Percentiles rank a stretch among this genome's conserved stretches.
Evolutionary conservation across 371 early-diverging fungal genomes (phyloP).

Genomic region (Apophysomyces trapeziformis): DNA sequence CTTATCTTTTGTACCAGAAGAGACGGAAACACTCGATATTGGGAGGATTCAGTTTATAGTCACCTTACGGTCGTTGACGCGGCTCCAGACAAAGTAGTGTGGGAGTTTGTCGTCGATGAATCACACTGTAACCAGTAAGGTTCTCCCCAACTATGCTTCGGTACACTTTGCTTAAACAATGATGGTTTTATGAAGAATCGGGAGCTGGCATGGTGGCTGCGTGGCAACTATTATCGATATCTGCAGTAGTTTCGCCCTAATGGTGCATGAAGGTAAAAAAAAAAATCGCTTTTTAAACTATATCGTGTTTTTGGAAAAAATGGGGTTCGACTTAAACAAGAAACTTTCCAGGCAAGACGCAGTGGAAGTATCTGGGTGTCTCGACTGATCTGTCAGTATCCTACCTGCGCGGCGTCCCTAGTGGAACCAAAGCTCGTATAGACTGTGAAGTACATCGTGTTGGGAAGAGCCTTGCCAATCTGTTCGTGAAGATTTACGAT

Average conservation of each 20-base stretch:
- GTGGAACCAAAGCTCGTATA: constrained; percentile 33
- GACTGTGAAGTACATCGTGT: constrained; percentile 44
- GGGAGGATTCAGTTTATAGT: constrained; percentile 23
- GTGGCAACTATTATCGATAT: constrained; percentile 52
- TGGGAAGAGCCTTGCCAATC: constrained; percentile 40
- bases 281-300: not conserved
- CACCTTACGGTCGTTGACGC: constrained; percentile 25
- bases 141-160: not conserved
- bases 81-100: constrained; percentile 29
- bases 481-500: constrained; percentile 43
- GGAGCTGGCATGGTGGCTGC: constrained; percentile 50
- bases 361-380: constrained; percentile 39
- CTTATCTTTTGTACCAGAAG: constrained; percentile 9
- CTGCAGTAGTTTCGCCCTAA: constrained; percentile 47
- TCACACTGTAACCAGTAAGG: constrained; percentile 41
- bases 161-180: not conserved
- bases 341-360: constrained; percentile 20
- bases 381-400: constrained; percentile 43
- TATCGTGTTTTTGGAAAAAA: not conserved
- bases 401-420: constrained; percentile 37
- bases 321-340: not conserved
- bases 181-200: constrained; percentile 16
- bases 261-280: constrained; percentile 26
- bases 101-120: constrained; percentile 39
- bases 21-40: constrained; percentile 11